phyloP scores from a whole-genome alignment of 148 eudicot genomes.

The Camellia japonica region DNA sequence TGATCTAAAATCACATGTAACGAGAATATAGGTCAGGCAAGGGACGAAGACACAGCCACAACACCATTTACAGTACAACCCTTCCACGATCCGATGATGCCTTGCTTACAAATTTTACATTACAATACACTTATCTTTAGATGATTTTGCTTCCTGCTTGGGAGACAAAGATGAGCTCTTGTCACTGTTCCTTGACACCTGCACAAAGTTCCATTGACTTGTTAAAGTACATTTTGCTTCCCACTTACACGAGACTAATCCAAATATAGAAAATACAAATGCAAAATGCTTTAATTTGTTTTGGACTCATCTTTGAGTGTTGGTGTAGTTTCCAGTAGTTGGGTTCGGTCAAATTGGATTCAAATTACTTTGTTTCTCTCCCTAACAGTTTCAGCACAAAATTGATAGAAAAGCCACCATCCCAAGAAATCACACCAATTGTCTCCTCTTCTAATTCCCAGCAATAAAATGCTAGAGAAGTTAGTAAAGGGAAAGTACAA shows the following conservation, averaged over 20 bases:
- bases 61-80: conserved; percentile 31
- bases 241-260: background rate
- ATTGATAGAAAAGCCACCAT: no score
- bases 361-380: no score
- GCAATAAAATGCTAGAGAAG: no score
- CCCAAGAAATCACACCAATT: no score
- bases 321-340: background rate
- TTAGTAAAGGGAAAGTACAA: background rate
- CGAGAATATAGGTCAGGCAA: background rate
- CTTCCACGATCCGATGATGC: background rate
- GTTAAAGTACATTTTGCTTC: background rate
- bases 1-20: background rate
- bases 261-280: background rate
- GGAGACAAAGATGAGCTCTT: conserved; percentile 40
- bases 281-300: background rate
- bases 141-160: conserved; percentile 57
- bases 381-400: no score
- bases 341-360: background rate
- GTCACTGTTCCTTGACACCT: conserved; percentile 53
- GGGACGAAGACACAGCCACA: conserved; percentile 15
- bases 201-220: conserved; percentile 14
- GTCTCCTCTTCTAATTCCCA: no score
- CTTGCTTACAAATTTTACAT: conserved; percentile 43
- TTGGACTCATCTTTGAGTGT: background rate
- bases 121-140: conserved; percentile 65